Conservation (phyloP, 148 eudicot species). For the Vaccinium vitisidaea region DNA sequence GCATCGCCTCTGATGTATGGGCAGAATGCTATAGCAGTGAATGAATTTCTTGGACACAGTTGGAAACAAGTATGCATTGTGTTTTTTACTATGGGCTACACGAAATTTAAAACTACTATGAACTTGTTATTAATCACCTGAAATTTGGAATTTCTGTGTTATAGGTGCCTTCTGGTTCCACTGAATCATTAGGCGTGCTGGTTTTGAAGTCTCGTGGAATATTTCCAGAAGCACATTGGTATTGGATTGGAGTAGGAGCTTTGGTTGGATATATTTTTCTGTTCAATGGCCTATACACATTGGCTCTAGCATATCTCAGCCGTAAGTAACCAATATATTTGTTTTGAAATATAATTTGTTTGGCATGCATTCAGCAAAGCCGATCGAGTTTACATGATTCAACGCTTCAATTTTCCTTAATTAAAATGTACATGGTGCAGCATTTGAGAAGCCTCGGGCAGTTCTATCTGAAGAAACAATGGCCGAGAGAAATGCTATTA, state of each 20-base stretch:
- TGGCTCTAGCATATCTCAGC: slow-evolving; percentile 49
- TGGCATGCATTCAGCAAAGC: neutral
- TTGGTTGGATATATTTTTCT: slow-evolving; percentile 44
- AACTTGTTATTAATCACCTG: neutral
- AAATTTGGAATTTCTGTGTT: neutral
- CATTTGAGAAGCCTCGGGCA: slow-evolving; percentile 7
- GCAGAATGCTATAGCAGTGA: slow-evolving; percentile 51
- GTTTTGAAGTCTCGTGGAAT: slow-evolving; percentile 16
- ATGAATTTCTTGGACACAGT: slow-evolving; percentile 57
- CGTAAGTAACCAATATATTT: slow-evolving; percentile 28
- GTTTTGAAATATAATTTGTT: neutral
- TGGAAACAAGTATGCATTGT: slow-evolving; percentile 37
- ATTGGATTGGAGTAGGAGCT: slow-evolving; percentile 65
- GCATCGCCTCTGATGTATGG: slow-evolving; percentile 50
- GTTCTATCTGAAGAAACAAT: neutral
- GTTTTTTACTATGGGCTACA: neutral
- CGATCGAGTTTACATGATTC: neutral
- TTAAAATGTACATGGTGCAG: neutral
- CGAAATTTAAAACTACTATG: neutral
- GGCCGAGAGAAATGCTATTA: neutral
- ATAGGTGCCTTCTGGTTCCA: slow-evolving; percentile 13
- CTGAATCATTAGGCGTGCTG: slow-evolving; percentile 33
- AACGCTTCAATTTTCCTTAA: neutral
- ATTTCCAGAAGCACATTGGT: slow-evolving; percentile 47
- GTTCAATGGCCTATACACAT: slow-evolving; percentile 36